Evolutionary conservation across 805 yeast species (phyloP).

Genomic region (Metschnikowia dekortorum): DNA sequence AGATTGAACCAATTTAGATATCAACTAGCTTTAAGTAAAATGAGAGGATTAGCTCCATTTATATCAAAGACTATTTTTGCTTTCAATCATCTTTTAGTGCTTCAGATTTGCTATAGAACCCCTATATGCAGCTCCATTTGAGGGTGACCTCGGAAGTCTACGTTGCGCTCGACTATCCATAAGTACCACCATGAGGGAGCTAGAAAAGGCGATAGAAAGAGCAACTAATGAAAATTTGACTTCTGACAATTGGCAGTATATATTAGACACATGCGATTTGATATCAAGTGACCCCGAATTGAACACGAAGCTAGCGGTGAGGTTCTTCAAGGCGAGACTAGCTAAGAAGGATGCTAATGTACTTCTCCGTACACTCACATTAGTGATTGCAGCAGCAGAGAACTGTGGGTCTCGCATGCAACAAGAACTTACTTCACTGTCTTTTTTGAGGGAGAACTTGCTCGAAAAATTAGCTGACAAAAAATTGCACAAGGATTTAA

Average conservation of each 20-base stretch:
- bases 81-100: too few species aligned
- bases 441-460: conserved; percentile 32
- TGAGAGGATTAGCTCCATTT: too few species aligned
- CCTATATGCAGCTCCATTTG: not conserved
- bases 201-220: conserved; percentile 24
- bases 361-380: conserved; percentile 32
- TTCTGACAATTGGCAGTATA: conserved; percentile 41
- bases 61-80: too few species aligned
- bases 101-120: too few species aligned
- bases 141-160: not conserved
- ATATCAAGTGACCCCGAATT: conserved; percentile 36
- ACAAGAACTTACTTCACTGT: conserved; percentile 39
- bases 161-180: not conserved
- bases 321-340: conserved; percentile 21
- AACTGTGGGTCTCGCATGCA: conserved; percentile 44
- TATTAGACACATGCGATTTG: conserved; percentile 39
- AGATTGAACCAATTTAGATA: not conserved
- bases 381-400: conserved; percentile 38
- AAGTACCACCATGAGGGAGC: conserved; percentile 5
- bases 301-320: conserved; percentile 31
- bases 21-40: not conserved
- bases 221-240: conserved; percentile 42
- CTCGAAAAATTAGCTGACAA: conserved; percentile 47
- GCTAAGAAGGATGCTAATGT: conserved; percentile 37
- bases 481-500: conserved; percentile 62